Evolutionary conservation across 2,329 filamentous ascomycete genomes (phyloP), one percentile per base, ranked within the genome.

Genomic region (Neonectria ditissima): DNA sequence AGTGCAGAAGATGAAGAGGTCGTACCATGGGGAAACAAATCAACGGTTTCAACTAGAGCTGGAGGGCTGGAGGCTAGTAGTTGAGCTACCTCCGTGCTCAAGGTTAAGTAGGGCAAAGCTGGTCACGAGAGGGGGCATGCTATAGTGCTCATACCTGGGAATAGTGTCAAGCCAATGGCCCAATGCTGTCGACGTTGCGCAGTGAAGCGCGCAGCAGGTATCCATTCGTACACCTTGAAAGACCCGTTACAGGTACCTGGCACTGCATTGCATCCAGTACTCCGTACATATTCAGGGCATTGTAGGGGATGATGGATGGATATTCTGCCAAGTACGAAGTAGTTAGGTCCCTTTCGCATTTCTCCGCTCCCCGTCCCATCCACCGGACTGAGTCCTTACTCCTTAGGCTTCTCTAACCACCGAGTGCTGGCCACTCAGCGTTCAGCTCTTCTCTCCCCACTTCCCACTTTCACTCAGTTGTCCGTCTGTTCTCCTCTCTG

Each of bases 21-120:
- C 47, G 47, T 50, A 50, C 47, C 47, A 32, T 50, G 47, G 26
- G 26, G 26, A 32, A 34, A n/a, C 18, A n/a, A 50, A 20, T 32
- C 26, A 20, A 50, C n/a, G 4, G 47, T 50, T 50, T 50, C 47
- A 50, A 14, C 34, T 37, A n/a, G 34, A 37, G 34, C 14, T 7
- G 6, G 32, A 34, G 32, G 30, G 28, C 28, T 7, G 7, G 32
- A 34, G 32, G 32, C n/a, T n/a, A 37, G 34, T n/a, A 37, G 6
- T 7, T 14, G 7, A n/a, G 6, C 6, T 37, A 37, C 34, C 32
- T 34, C 32, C 13, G n/a, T 4, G 6, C 24, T 26, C 24, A 26
- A 26, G 24, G 4, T n/a, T n/a, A n/a, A n/a, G n/a, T n/a, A n/a
- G 24, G 24, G 24, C 24, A 26, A 26, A 6, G 24, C 16, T 10